Conservation (phyloP, 345 rosid species). For the Pistacia integerrima region DNA sequence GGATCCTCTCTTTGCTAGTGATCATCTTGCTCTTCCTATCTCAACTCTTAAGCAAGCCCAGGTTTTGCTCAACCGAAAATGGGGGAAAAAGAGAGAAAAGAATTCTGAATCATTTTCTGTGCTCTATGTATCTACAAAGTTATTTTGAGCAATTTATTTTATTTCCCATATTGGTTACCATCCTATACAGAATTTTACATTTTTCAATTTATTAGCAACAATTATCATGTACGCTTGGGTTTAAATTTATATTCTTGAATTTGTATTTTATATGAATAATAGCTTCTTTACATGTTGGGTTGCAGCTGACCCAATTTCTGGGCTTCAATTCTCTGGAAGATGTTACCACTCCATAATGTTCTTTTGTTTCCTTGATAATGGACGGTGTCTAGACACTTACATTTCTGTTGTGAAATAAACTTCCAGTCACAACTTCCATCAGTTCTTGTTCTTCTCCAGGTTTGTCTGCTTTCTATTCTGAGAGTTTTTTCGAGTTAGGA, state of each 20-base stretch:
- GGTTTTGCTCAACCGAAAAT: not conserved
- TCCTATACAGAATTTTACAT: not conserved
- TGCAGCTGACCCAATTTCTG: not conserved
- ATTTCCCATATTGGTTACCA: not conserved
- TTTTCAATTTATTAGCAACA: not conserved
- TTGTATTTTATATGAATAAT: not conserved
- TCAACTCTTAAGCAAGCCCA: slow-evolving; percentile 4
- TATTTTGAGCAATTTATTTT: slow-evolving; percentile 3
- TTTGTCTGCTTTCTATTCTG: too few species aligned
- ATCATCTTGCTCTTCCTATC: not conserved
- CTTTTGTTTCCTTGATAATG: too few species aligned
- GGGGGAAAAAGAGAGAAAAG: not conserved
- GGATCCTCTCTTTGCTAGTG: not conserved
- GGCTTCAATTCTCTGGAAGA: too few species aligned
- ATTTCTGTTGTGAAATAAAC: too few species aligned
- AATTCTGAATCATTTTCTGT: slow-evolving; percentile 11
- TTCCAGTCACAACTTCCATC: too few species aligned
- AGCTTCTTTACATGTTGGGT: not conserved
- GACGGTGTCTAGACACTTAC: too few species aligned
- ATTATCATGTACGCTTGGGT: not conserved
- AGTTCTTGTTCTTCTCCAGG: too few species aligned
- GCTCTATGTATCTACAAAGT: slow-evolving; percentile 3
- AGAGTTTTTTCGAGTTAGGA: too few species aligned
- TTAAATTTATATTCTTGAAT: not conserved
- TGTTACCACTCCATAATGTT: too few species aligned